Percentiles rank a stretch among this genome's conserved stretches.
phyloP scores from a whole-genome alignment of 2,329 filamentous ascomycete genomes.

The Ascocoryne sarcoides region DNA sequence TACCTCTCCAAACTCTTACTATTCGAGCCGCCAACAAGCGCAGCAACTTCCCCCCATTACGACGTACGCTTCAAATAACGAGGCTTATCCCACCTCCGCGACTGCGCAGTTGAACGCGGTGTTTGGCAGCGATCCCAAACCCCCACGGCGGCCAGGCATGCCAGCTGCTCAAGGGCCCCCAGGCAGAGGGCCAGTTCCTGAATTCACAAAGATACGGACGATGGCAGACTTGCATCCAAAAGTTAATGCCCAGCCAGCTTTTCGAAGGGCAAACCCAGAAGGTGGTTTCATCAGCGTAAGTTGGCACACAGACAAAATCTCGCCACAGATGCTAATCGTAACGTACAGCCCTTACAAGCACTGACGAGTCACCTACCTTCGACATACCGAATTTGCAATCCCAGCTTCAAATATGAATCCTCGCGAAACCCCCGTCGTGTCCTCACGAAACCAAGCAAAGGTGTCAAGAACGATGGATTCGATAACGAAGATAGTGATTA shows the following conservation, averaged over 20 bases:
- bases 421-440: conserved; percentile 93
- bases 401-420: conserved; percentile 96
- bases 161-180: conserved; percentile 35
- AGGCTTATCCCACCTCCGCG: conserved; percentile 63
- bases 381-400: conserved; percentile 97
- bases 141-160: conserved; percentile 45
- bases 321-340: neutral
- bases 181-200: conserved; percentile 66
- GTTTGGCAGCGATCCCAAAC: conserved; percentile 48
- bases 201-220: conserved; percentile 72
- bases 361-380: conserved; percentile 86
- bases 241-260: conserved; percentile 80
- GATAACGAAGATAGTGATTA: conserved; percentile 99
- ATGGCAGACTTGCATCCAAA: conserved; percentile 70
- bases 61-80: conserved; percentile 58
- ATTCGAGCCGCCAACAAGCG: conserved; percentile 33
- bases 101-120: conserved; percentile 63
- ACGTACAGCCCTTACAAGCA: conserved; percentile 81
- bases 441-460: conserved; percentile 96
- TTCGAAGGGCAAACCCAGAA: conserved; percentile 88
- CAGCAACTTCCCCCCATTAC: conserved; percentile 69
- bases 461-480: conserved; percentile 95
- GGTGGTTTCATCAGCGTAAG: conserved; percentile 95
- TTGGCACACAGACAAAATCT: conserved; percentile 4
- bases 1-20: conserved; percentile 49